Conservation (phyloP, 768 basidiomycete genomes). For the Boletellus sp. region DNA sequence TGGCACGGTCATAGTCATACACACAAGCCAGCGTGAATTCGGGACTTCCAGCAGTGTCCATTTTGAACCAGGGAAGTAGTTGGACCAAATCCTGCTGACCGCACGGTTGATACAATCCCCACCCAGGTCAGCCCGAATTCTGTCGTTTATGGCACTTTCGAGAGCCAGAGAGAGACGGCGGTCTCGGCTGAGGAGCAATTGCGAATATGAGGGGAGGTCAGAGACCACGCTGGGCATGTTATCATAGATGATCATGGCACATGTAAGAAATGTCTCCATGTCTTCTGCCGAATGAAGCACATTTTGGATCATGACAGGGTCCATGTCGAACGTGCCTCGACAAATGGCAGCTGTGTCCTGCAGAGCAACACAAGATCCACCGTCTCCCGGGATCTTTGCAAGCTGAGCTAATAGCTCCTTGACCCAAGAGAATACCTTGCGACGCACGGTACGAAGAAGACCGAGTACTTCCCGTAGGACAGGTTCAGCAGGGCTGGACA, state of each 20-base stretch:
- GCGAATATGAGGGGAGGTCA: slow-evolving; percentile 7
- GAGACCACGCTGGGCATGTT: slow-evolving; percentile 19
- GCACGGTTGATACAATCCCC: slow-evolving; percentile 30
- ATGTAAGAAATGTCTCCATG: slow-evolving; percentile 30
- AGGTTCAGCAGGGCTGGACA: slow-evolving; percentile 8
- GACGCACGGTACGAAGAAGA: slow-evolving; percentile 32
- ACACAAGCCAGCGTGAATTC: slow-evolving; percentile 31
- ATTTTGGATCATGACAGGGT: not conserved
- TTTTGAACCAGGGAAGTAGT: slow-evolving; percentile 20
- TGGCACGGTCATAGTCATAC: slow-evolving; percentile 21
- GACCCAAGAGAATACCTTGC: slow-evolving; percentile 35
- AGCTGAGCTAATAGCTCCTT: slow-evolving; percentile 25
- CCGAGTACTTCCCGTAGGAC: slow-evolving; percentile 18
- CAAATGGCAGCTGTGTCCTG: slow-evolving; percentile 20
- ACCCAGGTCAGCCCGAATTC: slow-evolving; percentile 5
- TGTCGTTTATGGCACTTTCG: slow-evolving; percentile 14
- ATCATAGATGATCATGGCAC: slow-evolving; percentile 30
- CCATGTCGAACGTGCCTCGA: slow-evolving; percentile 30
- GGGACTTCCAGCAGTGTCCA: slow-evolving; percentile 23
- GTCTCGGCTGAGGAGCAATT: slow-evolving; percentile 29
- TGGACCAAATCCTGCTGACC: slow-evolving; percentile 29
- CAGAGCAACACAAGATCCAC: slow-evolving; percentile 3
- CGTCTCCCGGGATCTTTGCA: not conserved
- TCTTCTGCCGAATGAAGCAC: slow-evolving; percentile 25
- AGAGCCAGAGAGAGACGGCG: slow-evolving; percentile 31